Evolutionary conservation across 2,329 filamentous ascomycete species (phyloP).

Genomic region (Botrytis squamosa): DNA sequence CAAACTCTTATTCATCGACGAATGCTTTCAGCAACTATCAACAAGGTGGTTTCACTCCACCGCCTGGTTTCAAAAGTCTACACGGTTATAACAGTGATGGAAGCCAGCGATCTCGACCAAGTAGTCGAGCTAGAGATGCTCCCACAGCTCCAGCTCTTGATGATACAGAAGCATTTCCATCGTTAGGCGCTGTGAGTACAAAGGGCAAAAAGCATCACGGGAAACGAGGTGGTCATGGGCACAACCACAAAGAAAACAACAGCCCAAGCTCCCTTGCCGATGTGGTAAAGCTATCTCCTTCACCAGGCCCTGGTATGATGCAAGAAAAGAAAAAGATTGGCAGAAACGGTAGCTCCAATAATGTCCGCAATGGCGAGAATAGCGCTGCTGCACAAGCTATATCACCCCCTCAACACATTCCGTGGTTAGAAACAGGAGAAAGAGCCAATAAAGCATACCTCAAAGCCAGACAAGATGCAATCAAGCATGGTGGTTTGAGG

Average conservation of each 20-base stretch:
- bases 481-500: constrained; percentile 91
- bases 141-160: constrained; percentile 76
- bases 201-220: constrained; percentile 93
- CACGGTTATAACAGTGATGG: constrained; percentile 56
- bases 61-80: constrained; percentile 67
- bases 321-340: constrained; percentile 59
- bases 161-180: constrained; percentile 93
- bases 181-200: constrained; percentile 70
- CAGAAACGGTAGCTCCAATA: constrained; percentile 64
- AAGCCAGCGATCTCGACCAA: constrained; percentile 76
- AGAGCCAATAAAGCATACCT: constrained; percentile 91
- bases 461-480: constrained; percentile 91
- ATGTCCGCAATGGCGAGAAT: constrained; percentile 69
- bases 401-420: constrained; percentile 83
- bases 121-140: constrained; percentile 67
- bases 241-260: constrained; percentile 62
- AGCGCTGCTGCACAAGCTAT: constrained; percentile 81
- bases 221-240: constrained; percentile 81
- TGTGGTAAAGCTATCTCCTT: constrained; percentile 92
- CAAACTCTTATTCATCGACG: constrained; percentile 44
- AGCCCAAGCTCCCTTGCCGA: constrained; percentile 81
- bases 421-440: constrained; percentile 93
- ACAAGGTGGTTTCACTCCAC: constrained; percentile 57
- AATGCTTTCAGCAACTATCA: constrained; percentile 53
- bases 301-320: constrained; percentile 64